A percentile compares a stretch with the other conserved stretches of the same genome.
Evolutionary conservation across 2,329 filamentous ascomycete genomes (phyloP).

Genomic region (Domatiomyces catenatus): DNA sequence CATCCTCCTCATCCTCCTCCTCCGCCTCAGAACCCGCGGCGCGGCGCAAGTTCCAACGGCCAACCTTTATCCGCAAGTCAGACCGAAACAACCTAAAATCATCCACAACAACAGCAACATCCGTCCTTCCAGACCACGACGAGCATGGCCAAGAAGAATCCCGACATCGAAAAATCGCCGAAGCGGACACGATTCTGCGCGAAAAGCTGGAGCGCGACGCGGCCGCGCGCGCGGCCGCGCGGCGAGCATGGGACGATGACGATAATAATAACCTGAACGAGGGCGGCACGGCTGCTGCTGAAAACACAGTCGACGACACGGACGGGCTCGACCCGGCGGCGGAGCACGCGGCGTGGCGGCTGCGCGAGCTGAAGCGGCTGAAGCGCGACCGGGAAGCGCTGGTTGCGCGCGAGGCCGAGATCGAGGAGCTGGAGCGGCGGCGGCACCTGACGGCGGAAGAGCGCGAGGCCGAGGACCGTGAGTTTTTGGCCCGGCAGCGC

Average conservation of each 20-base stretch:
- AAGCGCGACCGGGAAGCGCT: constrained; percentile 76
- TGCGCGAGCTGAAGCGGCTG: constrained; percentile 77
- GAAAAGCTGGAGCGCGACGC: constrained; percentile 75
- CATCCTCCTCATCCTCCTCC: constrained; percentile 26
- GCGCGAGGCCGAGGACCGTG: constrained; percentile 68
- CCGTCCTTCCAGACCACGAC: constrained; percentile 17
- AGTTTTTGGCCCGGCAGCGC: constrained; percentile 59
- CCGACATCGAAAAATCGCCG: constrained; percentile 48
- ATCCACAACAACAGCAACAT: constrained; percentile 11
- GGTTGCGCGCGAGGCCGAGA: constrained; percentile 67
- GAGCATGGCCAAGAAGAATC: constrained; percentile 28
- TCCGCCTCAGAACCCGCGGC: constrained; percentile 45
- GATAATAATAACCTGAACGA: too few relatives aligned
- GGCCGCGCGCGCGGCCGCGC: constrained; percentile 56
- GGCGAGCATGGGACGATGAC: constrained; percentile 76
- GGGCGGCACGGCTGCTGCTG: constrained; percentile 47
- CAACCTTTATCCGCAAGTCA: constrained; percentile 51
- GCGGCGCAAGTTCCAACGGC: constrained; percentile 44
- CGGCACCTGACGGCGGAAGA: constrained; percentile 77
- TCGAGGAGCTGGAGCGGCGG: constrained; percentile 76
- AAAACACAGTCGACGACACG: constrained; percentile 70
- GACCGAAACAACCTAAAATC: constrained; percentile 39
- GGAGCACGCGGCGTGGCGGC: constrained; percentile 82
- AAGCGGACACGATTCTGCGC: constrained; percentile 66
- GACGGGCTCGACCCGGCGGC: constrained; percentile 76